These are phyloP conservation scores for Euphorbia celastroides DNA, from an alignment of 441 rosid species.

Conservation along the genomic window DNA sequence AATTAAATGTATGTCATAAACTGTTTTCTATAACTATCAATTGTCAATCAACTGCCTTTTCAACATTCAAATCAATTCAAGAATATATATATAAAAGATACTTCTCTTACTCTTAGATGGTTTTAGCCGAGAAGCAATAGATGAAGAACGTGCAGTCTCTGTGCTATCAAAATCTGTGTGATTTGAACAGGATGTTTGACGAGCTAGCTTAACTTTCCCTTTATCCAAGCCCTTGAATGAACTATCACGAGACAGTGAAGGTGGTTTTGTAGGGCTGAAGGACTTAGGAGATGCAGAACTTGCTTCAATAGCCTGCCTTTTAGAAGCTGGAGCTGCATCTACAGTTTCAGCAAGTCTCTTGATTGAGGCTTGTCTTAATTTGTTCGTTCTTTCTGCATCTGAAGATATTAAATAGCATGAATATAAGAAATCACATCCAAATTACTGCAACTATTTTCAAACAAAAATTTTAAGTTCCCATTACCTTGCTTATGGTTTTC, in stretches of 20 bases:
- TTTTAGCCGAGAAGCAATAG: constrained; percentile 42
- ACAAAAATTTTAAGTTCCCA: constrained; percentile 20
- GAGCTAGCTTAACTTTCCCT: constrained; percentile 49
- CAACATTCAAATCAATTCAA: not conserved
- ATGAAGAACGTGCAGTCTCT: constrained; percentile 43
- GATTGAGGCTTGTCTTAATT: constrained; percentile 34
- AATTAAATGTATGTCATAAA: not conserved
- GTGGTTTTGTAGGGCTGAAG: constrained; percentile 39
- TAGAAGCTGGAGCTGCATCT: constrained; percentile 44
- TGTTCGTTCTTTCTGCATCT: constrained; percentile 44
- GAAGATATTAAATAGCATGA: constrained; percentile 29
- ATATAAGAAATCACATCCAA: not conserved
- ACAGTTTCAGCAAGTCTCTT: constrained; percentile 55
- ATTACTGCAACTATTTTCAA: constrained; percentile 10
- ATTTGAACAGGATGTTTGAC: constrained; percentile 39
- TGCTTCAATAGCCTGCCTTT: constrained; percentile 58
- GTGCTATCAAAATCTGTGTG: constrained; percentile 33
- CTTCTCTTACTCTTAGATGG: constrained; percentile 51
- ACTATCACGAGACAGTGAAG: constrained; percentile 55
- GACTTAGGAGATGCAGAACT: constrained; percentile 56
- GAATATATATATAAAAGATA: not conserved
- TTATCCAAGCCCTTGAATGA: constrained; percentile 67
- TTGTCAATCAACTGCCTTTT: not conserved
- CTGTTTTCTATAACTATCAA: not conserved
- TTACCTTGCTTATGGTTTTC: constrained; percentile 70